Evolutionary conservation across 2,329 filamentous ascomycete species (phyloP).

Genomic region (Bretziella fagacearum): DNA sequence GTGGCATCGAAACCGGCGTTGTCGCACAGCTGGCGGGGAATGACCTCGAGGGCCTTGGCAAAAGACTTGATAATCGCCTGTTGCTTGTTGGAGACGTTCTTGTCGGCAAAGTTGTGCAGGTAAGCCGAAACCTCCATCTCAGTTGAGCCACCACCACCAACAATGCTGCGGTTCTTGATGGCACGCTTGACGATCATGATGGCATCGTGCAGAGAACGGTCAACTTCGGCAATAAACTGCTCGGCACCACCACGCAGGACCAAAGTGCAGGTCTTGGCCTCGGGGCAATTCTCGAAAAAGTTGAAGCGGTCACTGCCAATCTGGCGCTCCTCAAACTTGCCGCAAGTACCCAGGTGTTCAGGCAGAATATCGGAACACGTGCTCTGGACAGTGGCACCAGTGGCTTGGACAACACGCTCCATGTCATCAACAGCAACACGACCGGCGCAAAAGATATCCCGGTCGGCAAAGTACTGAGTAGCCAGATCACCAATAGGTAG

Average conservation of each 20-base stretch:
- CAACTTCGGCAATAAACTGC: conserved; percentile 97
- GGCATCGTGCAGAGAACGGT: conserved; percentile 92
- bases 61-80: conserved; percentile 96
- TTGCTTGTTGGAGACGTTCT: conserved; percentile 85
- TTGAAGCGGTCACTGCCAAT: conserved; percentile 97
- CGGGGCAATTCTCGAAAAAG: conserved; percentile 91
- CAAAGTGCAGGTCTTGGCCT: conserved; percentile 91
- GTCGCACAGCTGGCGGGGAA: conserved; percentile 92
- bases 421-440: conserved; percentile 83
- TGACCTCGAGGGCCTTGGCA: conserved; percentile 90
- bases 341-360: conserved; percentile 82
- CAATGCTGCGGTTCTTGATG: conserved; percentile 85
- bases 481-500: conserved; percentile 93
- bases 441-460: conserved; percentile 95
- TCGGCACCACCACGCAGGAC: conserved; percentile 90
- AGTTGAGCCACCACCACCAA: conserved; percentile 81
- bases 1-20: conserved; percentile 97
- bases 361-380: conserved; percentile 89
- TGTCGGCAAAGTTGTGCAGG: conserved; percentile 81
- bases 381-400: conserved; percentile 79
- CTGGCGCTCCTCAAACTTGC: conserved; percentile 82
- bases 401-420: conserved; percentile 89
- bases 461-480: conserved; percentile 94
- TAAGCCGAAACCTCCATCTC: conserved; percentile 97
- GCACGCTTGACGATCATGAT: conserved; percentile 99